Base-by-base conservation (phyloP, 31 red algal genomes). In the Odonthalia washingtoniensis region DNA sequence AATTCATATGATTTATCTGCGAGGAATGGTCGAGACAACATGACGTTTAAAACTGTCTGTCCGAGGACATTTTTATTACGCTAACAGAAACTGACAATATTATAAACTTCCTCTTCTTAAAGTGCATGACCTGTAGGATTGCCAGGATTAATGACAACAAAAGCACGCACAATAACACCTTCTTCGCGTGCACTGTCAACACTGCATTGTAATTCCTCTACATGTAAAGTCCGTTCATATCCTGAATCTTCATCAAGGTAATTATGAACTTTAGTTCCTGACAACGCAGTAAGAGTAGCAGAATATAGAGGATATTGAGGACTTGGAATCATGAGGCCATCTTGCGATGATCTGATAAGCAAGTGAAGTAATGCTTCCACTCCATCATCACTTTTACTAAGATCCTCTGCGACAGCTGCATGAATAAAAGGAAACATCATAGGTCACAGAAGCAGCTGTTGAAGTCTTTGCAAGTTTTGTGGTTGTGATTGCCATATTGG, bases 251-350 rank as follows among this genome's bases (percentile, higher is more conserved):
- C 92, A 65, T 92, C 75, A 34, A 98, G 77, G 65, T 95, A 85
- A 52, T 98, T 95, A 18, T 69, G 75, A 24, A 95, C 92, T 72
- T 82, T 78, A 6, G 30, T 60, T 4, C 67, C 92, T 30, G 64
- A 49, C 44, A 95, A 26, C 52, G 77, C 40, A 5, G 89, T 87
- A 40, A 95, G 38, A 37, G 91, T 43, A 57, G 95, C 95, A 34
- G 95, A 94, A 72, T 97, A 97, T 41, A 97, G 40, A 70, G 95
- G 95, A 78, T 97, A 97, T 81, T 98, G 94, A 4, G 96, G 96
- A 37, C 94, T 89, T 36, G 96, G 96, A 32, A 94, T 94, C 49
- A 98, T 77, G 41, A 98, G 65, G 69, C 94, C 96, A 24, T 87
- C 82, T 35, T 31, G 33, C 0, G 83, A 79, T 5, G 57, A 27